Percentiles rank a stretch among this genome's conserved stretches.
phyloP scores from a whole-genome alignment of 148 eudicot species.

The Suaeda aralocaspica region DNA sequence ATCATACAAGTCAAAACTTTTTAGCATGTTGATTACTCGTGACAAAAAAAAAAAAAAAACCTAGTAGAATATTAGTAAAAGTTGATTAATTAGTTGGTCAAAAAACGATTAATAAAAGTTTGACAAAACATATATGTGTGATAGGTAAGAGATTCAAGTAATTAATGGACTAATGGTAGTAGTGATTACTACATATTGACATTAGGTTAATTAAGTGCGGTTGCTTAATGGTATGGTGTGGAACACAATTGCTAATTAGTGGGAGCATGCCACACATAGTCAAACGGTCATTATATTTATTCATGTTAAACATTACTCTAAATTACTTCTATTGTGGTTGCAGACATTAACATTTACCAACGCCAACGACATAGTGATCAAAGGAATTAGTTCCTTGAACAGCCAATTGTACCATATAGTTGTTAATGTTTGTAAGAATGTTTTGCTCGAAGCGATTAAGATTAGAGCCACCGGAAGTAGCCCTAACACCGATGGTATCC shows the following conservation, averaged over 20 bases:
- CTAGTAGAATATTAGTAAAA: too few relatives aligned
- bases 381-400: constrained; percentile 43
- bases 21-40: too few relatives aligned
- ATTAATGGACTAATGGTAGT: too few relatives aligned
- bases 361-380: constrained; percentile 40
- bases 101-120: too few relatives aligned
- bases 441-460: constrained; percentile 29
- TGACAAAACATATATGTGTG: too few relatives aligned
- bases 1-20: too few relatives aligned
- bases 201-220: constrained; percentile 2
- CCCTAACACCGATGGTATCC: constrained; percentile 43
- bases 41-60: too few relatives aligned
- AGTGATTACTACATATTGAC: not conserved
- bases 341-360: constrained; percentile 41
- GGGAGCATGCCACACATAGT: not conserved
- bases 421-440: constrained; percentile 37
- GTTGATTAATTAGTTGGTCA: too few relatives aligned
- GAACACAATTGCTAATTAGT: not conserved
- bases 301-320: not conserved
- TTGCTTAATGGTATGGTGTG: not conserved
- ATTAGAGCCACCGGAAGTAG: constrained; percentile 28
- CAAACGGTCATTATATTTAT: not conserved
- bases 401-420: constrained; percentile 60
- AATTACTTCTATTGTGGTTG: constrained; percentile 12
- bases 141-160: too few relatives aligned